Evolutionary conservation across 192 early-diverging fungal species (phyloP).

Genomic region (Martensiomyces pterosporus): DNA sequence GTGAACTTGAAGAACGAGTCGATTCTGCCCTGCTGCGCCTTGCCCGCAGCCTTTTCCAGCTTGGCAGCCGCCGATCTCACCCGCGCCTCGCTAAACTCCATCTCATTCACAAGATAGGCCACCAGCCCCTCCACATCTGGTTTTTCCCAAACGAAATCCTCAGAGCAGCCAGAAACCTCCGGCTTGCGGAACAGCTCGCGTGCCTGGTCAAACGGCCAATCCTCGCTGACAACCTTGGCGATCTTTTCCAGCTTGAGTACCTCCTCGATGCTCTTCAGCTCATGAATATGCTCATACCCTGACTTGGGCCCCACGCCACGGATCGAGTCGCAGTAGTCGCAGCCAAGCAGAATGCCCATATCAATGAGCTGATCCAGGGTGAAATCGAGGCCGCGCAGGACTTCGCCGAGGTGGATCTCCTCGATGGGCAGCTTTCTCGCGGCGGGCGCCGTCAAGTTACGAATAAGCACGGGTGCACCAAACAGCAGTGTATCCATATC

Average conservation of each 20-base stretch:
- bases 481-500: slow-evolving; percentile 99
- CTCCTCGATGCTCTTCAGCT: slow-evolving; percentile 78
- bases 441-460: slow-evolving; percentile 92
- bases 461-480: slow-evolving; percentile 79
- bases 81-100: slow-evolving; percentile 93
- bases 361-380: slow-evolving; percentile 88
- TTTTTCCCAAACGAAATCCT: slow-evolving; percentile 64
- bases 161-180: slow-evolving; percentile 64
- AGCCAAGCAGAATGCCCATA: slow-evolving; percentile 93
- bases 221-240: slow-evolving; percentile 74
- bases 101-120: slow-evolving; percentile 87
- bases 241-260: slow-evolving; percentile 73
- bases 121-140: slow-evolving; percentile 82
- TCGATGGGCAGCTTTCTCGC: slow-evolving; percentile 85
- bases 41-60: slow-evolving; percentile 68
- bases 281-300: slow-evolving; percentile 78
- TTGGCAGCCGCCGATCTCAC: slow-evolving; percentile 77
- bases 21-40: slow-evolving; percentile 85
- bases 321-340: slow-evolving; percentile 96
- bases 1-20: slow-evolving; percentile 96
- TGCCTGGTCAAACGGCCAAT: slow-evolving; percentile 90
- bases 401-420: slow-evolving; percentile 80
- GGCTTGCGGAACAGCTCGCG: slow-evolving; percentile 82
- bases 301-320: slow-evolving; percentile 86
- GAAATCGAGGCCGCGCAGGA: slow-evolving; percentile 73